Conservation (phyloP, 1,284 basidiomycete genomes). For the Ustilago nuda region DNA sequence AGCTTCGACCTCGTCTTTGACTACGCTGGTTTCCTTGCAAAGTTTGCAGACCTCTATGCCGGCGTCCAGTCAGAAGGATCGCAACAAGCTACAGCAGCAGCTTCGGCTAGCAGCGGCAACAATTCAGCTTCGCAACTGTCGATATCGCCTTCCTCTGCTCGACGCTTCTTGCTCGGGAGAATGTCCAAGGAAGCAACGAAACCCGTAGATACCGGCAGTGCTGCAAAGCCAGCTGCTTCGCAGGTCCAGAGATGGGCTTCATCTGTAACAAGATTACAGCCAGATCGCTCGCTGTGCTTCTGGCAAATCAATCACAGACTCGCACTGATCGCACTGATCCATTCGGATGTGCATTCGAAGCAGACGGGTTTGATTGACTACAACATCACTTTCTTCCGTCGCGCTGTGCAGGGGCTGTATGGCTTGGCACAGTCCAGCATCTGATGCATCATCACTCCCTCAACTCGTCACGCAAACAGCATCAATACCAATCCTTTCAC, state of each 20-base stretch:
- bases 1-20: constrained; percentile 90
- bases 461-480: neutral
- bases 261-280: constrained; percentile 74
- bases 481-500: constrained; percentile 9
- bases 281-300: constrained; percentile 84
- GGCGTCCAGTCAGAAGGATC: constrained; percentile 14
- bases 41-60: constrained; percentile 85
- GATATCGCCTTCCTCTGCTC: constrained; percentile 39
- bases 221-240: constrained; percentile 3
- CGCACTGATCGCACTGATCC: constrained; percentile 83
- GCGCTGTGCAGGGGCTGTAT: constrained; percentile 71
- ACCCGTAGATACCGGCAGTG: neutral
- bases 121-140: constrained; percentile 23
- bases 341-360: constrained; percentile 81
- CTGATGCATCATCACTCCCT: neutral
- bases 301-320: constrained; percentile 83
- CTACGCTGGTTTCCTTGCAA: constrained; percentile 86
- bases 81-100: constrained; percentile 1
- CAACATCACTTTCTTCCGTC: constrained; percentile 86
- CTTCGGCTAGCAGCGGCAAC: constrained; percentile 1
- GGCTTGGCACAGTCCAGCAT: constrained; percentile 49
- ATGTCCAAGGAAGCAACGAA: constrained; percentile 23
- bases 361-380: constrained; percentile 87
- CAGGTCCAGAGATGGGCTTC: constrained; percentile 48
- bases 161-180: constrained; percentile 31